A percentile compares a stretch with the other conserved stretches of the same genome.
phyloP scores from a whole-genome alignment of 116 monocot genomes.

The Thalassia testudinum region DNA sequence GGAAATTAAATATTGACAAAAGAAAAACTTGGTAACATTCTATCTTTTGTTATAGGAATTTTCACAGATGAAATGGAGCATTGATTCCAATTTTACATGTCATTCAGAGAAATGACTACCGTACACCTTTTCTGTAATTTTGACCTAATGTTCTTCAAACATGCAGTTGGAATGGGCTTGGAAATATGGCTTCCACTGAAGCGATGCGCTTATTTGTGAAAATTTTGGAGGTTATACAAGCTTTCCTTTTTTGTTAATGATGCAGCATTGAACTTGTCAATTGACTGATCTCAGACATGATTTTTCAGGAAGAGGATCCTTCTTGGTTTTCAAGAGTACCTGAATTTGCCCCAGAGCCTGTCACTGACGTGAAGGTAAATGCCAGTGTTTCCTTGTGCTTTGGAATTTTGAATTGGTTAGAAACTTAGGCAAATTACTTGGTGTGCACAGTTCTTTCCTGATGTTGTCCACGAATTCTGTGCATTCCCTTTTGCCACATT shows the following conservation, averaged over 20 bases:
- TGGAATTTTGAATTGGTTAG: neutral
- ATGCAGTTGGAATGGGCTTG: constrained; percentile 93
- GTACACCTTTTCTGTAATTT: too few relatives aligned
- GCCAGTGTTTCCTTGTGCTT: constrained; percentile 20
- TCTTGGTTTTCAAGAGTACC: constrained; percentile 78
- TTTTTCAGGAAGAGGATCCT: constrained; percentile 87
- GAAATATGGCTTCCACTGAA: constrained; percentile 91
- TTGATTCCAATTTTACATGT: too few relatives aligned
- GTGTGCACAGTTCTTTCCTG: too few relatives aligned
- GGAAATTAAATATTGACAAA: too few relatives aligned
- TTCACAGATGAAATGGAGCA: too few relatives aligned
- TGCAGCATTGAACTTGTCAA: too few relatives aligned
- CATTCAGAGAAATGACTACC: too few relatives aligned
- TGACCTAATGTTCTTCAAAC: neutral
- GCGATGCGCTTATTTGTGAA: constrained; percentile 99
- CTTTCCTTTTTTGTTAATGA: neutral
- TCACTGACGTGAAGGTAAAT: constrained; percentile 51
- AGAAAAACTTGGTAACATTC: too few relatives aligned
- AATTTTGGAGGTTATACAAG: constrained; percentile 64
- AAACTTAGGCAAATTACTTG: too few relatives aligned
- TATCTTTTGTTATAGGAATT: too few relatives aligned
- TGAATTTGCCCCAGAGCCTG: constrained; percentile 34
- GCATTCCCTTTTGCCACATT: too few relatives aligned
- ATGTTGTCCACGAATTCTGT: too few relatives aligned
- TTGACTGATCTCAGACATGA: neutral